Evolutionary conservation across 2,329 filamentous ascomycete species (phyloP).

Genomic region (Penicillium italicum): DNA sequence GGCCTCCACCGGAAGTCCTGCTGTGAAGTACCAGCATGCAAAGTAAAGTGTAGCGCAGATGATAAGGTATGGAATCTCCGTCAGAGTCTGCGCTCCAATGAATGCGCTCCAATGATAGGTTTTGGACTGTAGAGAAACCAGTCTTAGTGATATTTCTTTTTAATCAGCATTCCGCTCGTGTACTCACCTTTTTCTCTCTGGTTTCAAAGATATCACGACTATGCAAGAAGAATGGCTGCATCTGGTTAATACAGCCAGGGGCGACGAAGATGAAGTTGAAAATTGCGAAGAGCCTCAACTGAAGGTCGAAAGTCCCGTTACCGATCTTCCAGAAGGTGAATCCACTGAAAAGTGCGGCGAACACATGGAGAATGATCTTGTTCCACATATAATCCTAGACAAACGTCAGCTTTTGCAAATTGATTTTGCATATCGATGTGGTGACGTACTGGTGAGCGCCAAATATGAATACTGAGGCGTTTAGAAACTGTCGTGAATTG

Average conservation of each 20-base stretch:
- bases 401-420: not conserved
- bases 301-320: slow-evolving; percentile 49
- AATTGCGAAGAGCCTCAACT: slow-evolving; percentile 56
- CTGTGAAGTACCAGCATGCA: slow-evolving; percentile 58
- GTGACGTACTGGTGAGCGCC: slow-evolving; percentile 32
- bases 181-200: slow-evolving; percentile 52
- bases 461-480: slow-evolving; percentile 33
- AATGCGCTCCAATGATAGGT: slow-evolving; percentile 61
- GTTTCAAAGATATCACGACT: slow-evolving; percentile 57
- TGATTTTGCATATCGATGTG: not conserved
- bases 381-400: slow-evolving; percentile 45
- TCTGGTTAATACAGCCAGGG: slow-evolving; percentile 56
- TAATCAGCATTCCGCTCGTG: no score
- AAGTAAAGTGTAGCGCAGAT: slow-evolving; percentile 48
- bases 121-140: slow-evolving; percentile 41
- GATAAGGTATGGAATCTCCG: slow-evolving; percentile 48
- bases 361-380: slow-evolving; percentile 52
- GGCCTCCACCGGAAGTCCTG: slow-evolving; percentile 42
- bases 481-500: slow-evolving; percentile 39
- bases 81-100: slow-evolving; percentile 50
- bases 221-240: slow-evolving; percentile 58
- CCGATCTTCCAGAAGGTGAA: slow-evolving; percentile 62
- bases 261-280: slow-evolving; percentile 64
- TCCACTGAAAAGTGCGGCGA: slow-evolving; percentile 56
- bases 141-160: not conserved